Base-by-base conservation (phyloP, 306 rosid species). In the Trifolium subterraneum region DNA sequence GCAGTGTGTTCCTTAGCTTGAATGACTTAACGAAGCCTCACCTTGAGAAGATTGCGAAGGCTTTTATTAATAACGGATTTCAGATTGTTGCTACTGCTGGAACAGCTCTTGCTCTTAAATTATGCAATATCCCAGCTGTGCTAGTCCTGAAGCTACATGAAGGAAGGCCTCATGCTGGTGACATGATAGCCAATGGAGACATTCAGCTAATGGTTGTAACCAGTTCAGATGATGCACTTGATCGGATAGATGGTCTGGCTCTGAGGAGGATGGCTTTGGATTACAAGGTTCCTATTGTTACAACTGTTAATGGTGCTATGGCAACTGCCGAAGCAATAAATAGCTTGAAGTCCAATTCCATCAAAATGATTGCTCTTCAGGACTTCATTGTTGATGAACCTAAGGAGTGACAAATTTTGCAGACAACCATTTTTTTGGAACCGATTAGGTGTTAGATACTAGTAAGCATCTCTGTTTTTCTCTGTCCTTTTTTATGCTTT, bases 131-230 rank as follows among this genome's bases (percentile, higher is more conserved):
- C 70, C 89, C 93, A 6, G 98, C 90, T 51, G 90, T 82, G 72
- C 80, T 77, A 48, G 98, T 92, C 84, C 85, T 92, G 77, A 95
- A 95, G 87, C 64, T 92, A 79, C 99, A 95, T 59, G 97, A 95
- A 89, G 98, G 98, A 41, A 86, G 97, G 85, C 97, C 96, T 16
- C 93, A 92, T 63, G 97, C 99, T 25, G 99, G 96, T 70, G 98
- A 95, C 82, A 84, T 88, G 92, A 82, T 95, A 80, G 90, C 99
- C 25, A 95, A 95, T 45, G 98, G 91, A 62, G 97, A 90, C 72
- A 90, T 95, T 79, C 99, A 92, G 75, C 87, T 95, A 78, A 95
- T 95, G 99, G 90, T 92, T 75, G 92, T 92, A 67, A 95, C 98
- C 58, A 95, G 98, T 77, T 90, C 98, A 18, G 99, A 93, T 51